Evolutionary conservation across 176 grass and related monocot species (phyloP), one percentile per base, ranked within the genome.

Genomic region (Neostapfia colusana): DNA sequence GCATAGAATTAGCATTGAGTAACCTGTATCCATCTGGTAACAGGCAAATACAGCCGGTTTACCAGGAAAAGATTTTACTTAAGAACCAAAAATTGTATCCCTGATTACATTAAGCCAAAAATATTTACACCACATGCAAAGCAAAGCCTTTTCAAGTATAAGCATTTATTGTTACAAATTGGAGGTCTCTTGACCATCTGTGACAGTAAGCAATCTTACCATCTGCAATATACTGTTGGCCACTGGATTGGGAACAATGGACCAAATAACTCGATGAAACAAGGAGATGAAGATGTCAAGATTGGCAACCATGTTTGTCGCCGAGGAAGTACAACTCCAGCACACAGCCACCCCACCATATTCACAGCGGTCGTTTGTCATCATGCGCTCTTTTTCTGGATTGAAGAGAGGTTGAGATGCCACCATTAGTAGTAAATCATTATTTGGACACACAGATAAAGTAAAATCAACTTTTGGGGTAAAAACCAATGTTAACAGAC

Each of bases 321-420:
- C 70, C 41, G 43, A 63, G 43, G 63, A 40, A 41, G 39, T 80
- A 74, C 43, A 38, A 79, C n/a, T n/a, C n/a, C n/a, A n/a, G n/a
- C n/a, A n/a, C n/a, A n/a, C n/a, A n/a, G n/a, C 53, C 24, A 84
- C 18, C 65, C 10, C 4, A 65, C 24, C 63, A 42, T 81, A 84
- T 88, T 76, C 77, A 84, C 86, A 84, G 17, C 16, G 65, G 56
- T 71, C 55, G 58, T 27, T 37, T n/a, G n/a, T 57, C 76, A 80
- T 88, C 76, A 88, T 15, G 86, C 72, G 16, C 15, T 31, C 31
- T 88, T 88, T 46, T 84, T 67, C 80, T 83, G 69, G 31, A 73
- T 59, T 73, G 48, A 77, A 72, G 25, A 50, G 60, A 67, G 23
- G 67, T 37, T 54, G 20, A 78, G 23, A 68, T 53, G 24, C 20